Evolutionary conservation across 371 early-diverging fungal genomes (phyloP).

Genomic region (Fennellomyces sp.): DNA sequence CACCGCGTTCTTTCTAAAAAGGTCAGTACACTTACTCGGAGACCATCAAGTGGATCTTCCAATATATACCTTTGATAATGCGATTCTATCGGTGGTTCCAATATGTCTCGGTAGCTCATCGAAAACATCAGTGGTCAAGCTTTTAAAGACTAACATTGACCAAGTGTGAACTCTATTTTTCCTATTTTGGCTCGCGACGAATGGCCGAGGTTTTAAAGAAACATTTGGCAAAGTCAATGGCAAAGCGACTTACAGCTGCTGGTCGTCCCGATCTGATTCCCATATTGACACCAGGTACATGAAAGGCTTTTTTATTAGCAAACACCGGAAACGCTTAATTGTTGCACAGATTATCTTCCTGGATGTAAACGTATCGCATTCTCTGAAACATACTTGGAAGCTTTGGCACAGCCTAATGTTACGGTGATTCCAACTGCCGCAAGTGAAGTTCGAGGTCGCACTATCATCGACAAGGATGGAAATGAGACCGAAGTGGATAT

Average conservation of each 20-base stretch:
- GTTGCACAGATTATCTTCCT: slow-evolving; percentile 2
- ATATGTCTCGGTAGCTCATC: too few species aligned
- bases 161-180: slow-evolving; percentile 16
- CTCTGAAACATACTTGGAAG: slow-evolving; percentile 24
- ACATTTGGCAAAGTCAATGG: background rate
- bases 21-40: slow-evolving; percentile 10
- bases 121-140: too few species aligned
- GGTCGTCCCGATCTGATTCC: slow-evolving; percentile 22
- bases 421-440: too few species aligned
- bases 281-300: slow-evolving; percentile 9
- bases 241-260: slow-evolving; percentile 8
- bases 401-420: slow-evolving; percentile 20
- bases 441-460: too few species aligned
- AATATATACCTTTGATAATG: slow-evolving; percentile 20
- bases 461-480: too few species aligned
- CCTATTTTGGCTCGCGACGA: slow-evolving; percentile 6
- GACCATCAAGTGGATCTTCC: slow-evolving; percentile 11
- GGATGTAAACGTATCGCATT: slow-evolving; percentile 30
- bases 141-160: too few species aligned
- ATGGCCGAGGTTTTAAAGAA: background rate
- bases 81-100: slow-evolving; percentile 21
- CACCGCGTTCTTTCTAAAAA: background rate
- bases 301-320: background rate
- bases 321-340: background rate
- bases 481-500: too few species aligned